Base-by-base conservation (phyloP, 2,329 filamentous ascomycete genomes). In the Aspergillus costaricaensis region DNA sequence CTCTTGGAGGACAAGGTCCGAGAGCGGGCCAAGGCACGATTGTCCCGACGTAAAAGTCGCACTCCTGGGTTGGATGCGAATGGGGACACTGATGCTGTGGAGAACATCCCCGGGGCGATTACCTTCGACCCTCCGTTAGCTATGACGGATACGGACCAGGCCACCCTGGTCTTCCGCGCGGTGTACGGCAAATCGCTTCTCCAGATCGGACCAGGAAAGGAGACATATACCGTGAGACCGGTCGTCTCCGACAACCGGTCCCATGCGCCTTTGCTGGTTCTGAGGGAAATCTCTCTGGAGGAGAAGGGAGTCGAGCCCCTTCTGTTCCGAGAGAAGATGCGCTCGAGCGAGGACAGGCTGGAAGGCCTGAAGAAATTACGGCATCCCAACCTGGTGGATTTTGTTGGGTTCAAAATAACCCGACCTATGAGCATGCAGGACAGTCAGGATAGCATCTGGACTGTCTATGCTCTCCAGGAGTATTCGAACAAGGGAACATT, bases 361-460 rank as follows among this genome's bases (percentile, higher is more conserved):
- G 90, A 94, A 65, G 82, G 85, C 9, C 79, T 96, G 55, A 95
- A 91, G 74, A 86, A 85, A 65, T 79, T 95, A 41, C 85, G 86
- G 4, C 92, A 97, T 72, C 83, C 86, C 23, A 91, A 92, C 70
- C 79, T 98, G 12, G 83, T 95, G 47, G 87, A 90, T 53, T 82
- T 98, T 39, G 81, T 96, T 59, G 92, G 93, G 62, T 96, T 92
- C 77, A 92, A 91, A 67, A 90, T 97, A 62, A 83, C 89, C 70
- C 80, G 84, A 59, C 64, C 77, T 69, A 52, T 75, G 50, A 67
- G 68, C 57, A 70, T 79, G 15, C 72, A 78, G 41, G 77, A 83
- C 51, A 70, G 72, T 41, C 67, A 74, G 27, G 72, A 76, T 38
- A 72, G 74, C 68, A 65, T 76, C 6, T 96, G 91, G 90, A 89